These are phyloP conservation scores for Heterobasidion annosum DNA, from an alignment of 1,284 basidiomycete species.

Conservation along the genomic window DNA sequence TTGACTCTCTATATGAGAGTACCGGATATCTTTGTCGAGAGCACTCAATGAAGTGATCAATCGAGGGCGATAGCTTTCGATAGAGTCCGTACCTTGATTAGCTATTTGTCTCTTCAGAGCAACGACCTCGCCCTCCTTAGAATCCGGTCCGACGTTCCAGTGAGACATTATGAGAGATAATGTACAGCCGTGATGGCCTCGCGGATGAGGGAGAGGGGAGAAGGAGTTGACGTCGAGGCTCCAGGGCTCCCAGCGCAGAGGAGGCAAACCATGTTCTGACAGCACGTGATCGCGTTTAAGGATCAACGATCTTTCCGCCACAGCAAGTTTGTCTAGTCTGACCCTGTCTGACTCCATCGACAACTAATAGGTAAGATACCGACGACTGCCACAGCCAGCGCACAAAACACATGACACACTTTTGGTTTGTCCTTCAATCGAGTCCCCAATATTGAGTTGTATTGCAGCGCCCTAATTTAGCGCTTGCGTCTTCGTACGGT, in stretches of 20 bases:
- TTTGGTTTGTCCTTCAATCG: no score
- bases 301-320: no score
- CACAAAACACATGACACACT: no score
- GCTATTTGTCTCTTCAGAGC: constrained; percentile 49
- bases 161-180: constrained; percentile 36
- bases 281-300: constrained; percentile 1
- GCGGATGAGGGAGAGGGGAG: neutral
- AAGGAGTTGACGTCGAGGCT: neutral
- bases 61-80: constrained; percentile 7
- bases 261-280: neutral
- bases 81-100: constrained; percentile 40
- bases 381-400: no score
- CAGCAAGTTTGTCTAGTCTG: no score
- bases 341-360: no score
- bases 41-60: neutral
- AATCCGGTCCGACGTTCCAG: constrained; percentile 48
- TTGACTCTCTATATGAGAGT: constrained; percentile 46
- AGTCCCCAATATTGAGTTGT: no score
- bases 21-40: constrained; percentile 37
- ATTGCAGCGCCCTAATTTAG: no score
- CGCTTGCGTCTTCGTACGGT: no score
- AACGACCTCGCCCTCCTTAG: constrained; percentile 51
- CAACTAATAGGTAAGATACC: no score
- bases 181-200: neutral
- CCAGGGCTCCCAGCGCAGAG: neutral